Evolutionary conservation across 257 asterid species (phyloP).

Genomic region (Primulina huaijiensis): DNA sequence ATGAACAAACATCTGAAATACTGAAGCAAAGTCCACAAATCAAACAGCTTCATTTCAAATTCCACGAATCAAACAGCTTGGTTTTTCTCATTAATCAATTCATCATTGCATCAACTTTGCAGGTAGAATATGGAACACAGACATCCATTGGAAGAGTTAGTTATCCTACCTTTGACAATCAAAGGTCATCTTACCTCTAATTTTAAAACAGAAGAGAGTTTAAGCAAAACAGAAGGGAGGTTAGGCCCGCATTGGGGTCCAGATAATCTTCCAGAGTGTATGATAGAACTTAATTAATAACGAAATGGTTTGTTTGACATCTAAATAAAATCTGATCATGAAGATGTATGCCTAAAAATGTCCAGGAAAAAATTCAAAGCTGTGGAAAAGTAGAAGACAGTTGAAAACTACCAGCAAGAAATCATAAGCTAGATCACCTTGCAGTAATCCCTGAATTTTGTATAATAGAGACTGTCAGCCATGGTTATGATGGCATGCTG

Average conservation of each 20-base stretch:
- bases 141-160: no score
- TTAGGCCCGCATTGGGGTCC: neutral
- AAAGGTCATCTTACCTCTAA: neutral
- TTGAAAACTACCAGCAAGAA: neutral
- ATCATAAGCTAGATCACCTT: constrained; percentile 40
- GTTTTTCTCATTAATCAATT: neutral
- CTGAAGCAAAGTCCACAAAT: neutral
- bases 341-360: neutral
- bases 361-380: neutral
- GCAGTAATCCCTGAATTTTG: constrained; percentile 87
- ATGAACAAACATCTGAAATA: no score
- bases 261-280: no score
- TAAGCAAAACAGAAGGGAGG: no score
- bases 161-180: neutral
- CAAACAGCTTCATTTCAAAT: no score
- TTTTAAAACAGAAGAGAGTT: neutral
- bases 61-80: neutral
- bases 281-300: no score
- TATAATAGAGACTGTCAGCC: constrained; percentile 90
- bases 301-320: neutral
- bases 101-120: neutral
- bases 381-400: neutral
- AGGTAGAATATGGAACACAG: neutral
- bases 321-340: no score
- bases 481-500: constrained; percentile 74